Evolutionary conservation across 768 basidiomycete genomes (phyloP).

Genomic region (Suillus decipiens): DNA sequence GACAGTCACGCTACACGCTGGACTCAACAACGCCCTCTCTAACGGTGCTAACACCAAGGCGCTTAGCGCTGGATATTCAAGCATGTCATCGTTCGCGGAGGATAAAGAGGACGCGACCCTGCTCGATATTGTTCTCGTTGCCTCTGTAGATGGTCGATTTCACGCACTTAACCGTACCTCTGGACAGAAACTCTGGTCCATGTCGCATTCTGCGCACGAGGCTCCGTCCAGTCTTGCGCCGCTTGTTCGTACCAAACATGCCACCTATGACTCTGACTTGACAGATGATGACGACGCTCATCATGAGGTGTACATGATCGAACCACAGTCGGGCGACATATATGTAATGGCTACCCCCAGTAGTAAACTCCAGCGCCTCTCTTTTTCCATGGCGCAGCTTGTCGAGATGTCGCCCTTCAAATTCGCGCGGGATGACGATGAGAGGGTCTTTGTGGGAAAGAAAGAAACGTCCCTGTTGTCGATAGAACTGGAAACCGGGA

Average conservation of each 20-base stretch:
- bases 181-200: conserved; percentile 85
- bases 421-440: conserved; percentile 57
- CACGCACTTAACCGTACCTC: conserved; percentile 90
- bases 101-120: conserved; percentile 54
- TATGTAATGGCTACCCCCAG: conserved; percentile 77
- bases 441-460: conserved; percentile 82
- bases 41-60: conserved; percentile 19
- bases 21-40: conserved; percentile 30
- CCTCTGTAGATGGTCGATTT: conserved; percentile 92
- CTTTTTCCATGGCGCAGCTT: conserved; percentile 89
- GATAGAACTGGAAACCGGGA: conserved; percentile 78
- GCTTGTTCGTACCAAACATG: conserved; percentile 72
- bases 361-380: conserved; percentile 80
- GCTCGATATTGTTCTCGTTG: conserved; percentile 83
- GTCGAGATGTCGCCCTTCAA: conserved; percentile 87
- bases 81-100: conserved; percentile 14
- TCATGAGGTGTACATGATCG: conserved; percentile 88
- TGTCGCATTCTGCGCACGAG: conserved; percentile 58
- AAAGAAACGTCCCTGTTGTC: conserved; percentile 85
- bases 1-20: conserved; percentile 30
- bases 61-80: conserved; percentile 20
- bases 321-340: conserved; percentile 92
- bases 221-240: conserved; percentile 63
- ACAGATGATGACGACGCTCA: conserved; percentile 51
- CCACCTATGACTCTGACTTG: conserved; percentile 56